Conservation (phyloP, 805 yeast genomes). For the Yarrowia keelungensis region DNA sequence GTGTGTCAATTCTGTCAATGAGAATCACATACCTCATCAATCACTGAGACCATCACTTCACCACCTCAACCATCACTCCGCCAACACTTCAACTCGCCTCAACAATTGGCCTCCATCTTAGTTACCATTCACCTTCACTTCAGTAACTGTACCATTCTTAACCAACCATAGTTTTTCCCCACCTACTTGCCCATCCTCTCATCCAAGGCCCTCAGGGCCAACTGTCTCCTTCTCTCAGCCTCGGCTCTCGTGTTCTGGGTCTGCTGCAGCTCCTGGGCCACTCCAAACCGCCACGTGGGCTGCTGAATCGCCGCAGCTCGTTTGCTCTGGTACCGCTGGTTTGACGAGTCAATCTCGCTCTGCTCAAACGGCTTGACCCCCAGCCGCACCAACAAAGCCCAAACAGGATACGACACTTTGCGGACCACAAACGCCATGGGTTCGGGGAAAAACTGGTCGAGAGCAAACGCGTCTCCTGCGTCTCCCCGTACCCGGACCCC, state of each 20-base stretch:
- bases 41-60: too few species aligned
- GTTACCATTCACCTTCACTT: neutral
- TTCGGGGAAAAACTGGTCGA: slow-evolving; percentile 84
- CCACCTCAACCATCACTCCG: too few species aligned
- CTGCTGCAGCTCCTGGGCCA: slow-evolving; percentile 28
- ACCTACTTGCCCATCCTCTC: slow-evolving; percentile 41
- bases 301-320: slow-evolving; percentile 10
- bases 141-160: neutral
- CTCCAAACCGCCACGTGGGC: slow-evolving; percentile 42
- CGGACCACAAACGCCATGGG: slow-evolving; percentile 54
- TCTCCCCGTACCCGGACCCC: slow-evolving; percentile 66
- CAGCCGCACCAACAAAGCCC: slow-evolving; percentile 55
- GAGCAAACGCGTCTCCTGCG: slow-evolving; percentile 86
- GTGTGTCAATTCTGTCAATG: too few species aligned
- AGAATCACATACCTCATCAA: too few species aligned
- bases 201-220: slow-evolving; percentile 50
- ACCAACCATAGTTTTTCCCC: too few species aligned
- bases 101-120: too few species aligned
- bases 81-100: too few species aligned
- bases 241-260: slow-evolving; percentile 45
- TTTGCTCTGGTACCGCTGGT: slow-evolving; percentile 54
- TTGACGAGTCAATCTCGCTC: slow-evolving; percentile 74
- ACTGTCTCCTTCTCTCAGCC: slow-evolving; percentile 49
- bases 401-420: slow-evolving; percentile 48
- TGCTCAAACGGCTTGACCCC: slow-evolving; percentile 66